phyloP scores from a whole-genome alignment of 1,284 basidiomycete species.

The Xerocomus nothofagi region DNA sequence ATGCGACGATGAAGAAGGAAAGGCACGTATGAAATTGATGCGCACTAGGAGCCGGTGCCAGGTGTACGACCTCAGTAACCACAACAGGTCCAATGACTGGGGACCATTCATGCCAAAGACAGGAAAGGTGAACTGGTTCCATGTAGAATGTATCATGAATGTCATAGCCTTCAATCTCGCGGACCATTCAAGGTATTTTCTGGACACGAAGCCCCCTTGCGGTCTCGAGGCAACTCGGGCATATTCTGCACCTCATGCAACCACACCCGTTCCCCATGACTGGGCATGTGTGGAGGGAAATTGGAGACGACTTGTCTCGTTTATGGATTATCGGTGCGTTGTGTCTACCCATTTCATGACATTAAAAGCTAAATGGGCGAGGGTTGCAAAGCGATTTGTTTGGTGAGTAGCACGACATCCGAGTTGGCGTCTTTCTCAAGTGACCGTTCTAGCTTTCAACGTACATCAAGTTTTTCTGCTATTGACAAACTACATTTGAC shows the following conservation, averaged over 20 bases:
- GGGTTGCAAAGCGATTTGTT: slow-evolving; percentile 49
- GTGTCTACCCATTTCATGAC: slow-evolving; percentile 16
- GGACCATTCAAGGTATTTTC: slow-evolving; percentile 43
- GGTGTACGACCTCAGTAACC: slow-evolving; percentile 66
- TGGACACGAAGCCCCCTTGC: slow-evolving; percentile 45
- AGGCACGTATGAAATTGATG: slow-evolving; percentile 32
- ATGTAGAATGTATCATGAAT: slow-evolving; percentile 56
- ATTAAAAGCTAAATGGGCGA: neutral
- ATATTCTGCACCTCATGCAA: slow-evolving; percentile 49
- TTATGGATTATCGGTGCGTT: slow-evolving; percentile 71
- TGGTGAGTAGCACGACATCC: slow-evolving; percentile 38
- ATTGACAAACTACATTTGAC: slow-evolving; percentile 10
- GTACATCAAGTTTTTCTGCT: slow-evolving; percentile 38
- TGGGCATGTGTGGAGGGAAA: slow-evolving; percentile 72
- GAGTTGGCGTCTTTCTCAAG: slow-evolving; percentile 5
- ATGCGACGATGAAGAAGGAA: slow-evolving; percentile 27
- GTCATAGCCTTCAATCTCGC: slow-evolving; percentile 60
- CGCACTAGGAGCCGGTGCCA: slow-evolving; percentile 52
- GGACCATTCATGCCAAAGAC: slow-evolving; percentile 50
- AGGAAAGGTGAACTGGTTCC: slow-evolving; percentile 56
- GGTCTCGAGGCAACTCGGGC: slow-evolving; percentile 51
- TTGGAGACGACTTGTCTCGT: slow-evolving; percentile 69
- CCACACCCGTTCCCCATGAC: slow-evolving; percentile 40
- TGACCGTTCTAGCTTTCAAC: slow-evolving; percentile 54
- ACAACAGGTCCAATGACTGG: slow-evolving; percentile 48